A percentile compares a stretch with the other conserved stretches of the same genome.
These are phyloP conservation scores for fission yeast (Schizosaccharomyces pombe) DNA, from an alignment of 805 yeast species.

Conservation along the genomic window ASM294v3 CU329670.1:5530501-5531000, in stretches of 20 bases:
- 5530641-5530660: conserved; percentile 15
- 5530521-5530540: conserved; percentile 19
- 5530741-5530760: conserved; percentile 10
- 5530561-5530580: conserved; percentile 13
- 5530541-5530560: conserved; percentile 13
- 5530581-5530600: conserved; percentile 13
- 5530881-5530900: too few relatives aligned
- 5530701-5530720: conserved; percentile 13
- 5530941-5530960: too few relatives aligned
- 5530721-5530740: conserved; percentile 14
- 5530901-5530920: too few relatives aligned
- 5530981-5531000: too few relatives aligned
- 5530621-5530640: conserved; percentile 13
- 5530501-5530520: conserved; percentile 27
- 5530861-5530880: not conserved
- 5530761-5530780: conserved; percentile 8
- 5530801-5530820: conserved; percentile 13
- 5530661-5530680: conserved; percentile 14
- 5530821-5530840: conserved; percentile 5
- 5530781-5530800: conserved; percentile 7
- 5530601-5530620: conserved; percentile 13
- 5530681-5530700: conserved; percentile 9
- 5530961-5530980: too few relatives aligned
- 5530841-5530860: not conserved
- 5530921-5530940: too few relatives aligned